Conservation (phyloP, 225 moss, liverwort and hornwort genomes). For the Polytrichum commune region DNA sequence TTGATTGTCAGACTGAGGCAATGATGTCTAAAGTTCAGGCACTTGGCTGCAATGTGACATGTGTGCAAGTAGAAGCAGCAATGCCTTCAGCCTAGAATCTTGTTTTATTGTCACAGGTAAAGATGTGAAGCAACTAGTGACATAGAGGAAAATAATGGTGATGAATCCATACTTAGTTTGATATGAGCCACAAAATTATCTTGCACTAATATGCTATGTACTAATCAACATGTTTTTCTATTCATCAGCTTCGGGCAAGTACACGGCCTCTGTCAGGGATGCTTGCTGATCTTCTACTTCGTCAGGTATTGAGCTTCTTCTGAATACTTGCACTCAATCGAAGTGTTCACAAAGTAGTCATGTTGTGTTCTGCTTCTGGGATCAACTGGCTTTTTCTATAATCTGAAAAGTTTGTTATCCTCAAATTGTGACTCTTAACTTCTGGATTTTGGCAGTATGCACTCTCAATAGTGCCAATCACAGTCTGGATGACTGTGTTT, state of each 20-base stretch:
- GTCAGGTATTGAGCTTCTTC: slow-evolving; percentile 37
- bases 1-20: no score
- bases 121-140: neutral
- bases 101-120: slow-evolving; percentile 85
- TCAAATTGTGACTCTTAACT: neutral
- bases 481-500: slow-evolving; percentile 69
- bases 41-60: neutral
- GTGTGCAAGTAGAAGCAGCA: slow-evolving; percentile 69
- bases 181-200: slow-evolving; percentile 1
- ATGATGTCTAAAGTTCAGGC: neutral
- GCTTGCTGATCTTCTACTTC: slow-evolving; percentile 54
- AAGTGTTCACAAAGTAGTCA: neutral
- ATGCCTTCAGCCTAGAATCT: slow-evolving; percentile 95
- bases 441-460: slow-evolving; percentile 49
- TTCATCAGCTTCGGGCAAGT: slow-evolving; percentile 59
- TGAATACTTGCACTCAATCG: neutral
- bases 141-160: no score
- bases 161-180: neutral
- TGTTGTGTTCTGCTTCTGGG: neutral
- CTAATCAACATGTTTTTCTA: slow-evolving; percentile 3
- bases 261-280: slow-evolving; percentile 63
- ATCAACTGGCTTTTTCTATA: neutral
- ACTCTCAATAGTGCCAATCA: slow-evolving; percentile 52
- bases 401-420: neutral
- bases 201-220: neutral